Conservation (phyloP, 257 asterid species). For the Hygrophila difformis region DNA sequence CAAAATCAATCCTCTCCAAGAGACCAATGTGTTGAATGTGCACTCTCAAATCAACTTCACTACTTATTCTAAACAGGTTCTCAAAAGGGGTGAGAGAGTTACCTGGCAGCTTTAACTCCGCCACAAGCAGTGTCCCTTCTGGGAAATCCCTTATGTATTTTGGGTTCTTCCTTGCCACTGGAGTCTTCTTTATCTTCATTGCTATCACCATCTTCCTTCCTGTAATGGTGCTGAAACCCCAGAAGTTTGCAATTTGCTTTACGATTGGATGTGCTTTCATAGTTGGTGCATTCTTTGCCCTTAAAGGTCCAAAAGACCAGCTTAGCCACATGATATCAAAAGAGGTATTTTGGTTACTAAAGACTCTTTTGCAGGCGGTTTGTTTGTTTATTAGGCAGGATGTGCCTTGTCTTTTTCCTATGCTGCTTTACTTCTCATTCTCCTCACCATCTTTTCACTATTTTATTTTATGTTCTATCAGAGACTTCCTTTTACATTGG, state of each 20-base stretch:
- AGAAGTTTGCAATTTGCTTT: slow-evolving; percentile 86
- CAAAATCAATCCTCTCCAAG: not conserved
- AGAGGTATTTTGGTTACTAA: slow-evolving; percentile 41
- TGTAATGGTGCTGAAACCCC: slow-evolving; percentile 85
- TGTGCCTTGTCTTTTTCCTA: not conserved
- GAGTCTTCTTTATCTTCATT: slow-evolving; percentile 68
- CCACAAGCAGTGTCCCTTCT: slow-evolving; percentile 63
- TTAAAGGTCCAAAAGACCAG: slow-evolving; percentile 76
- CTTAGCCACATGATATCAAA: slow-evolving; percentile 71
- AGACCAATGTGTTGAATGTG: not conserved
- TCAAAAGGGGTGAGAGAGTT: slow-evolving; percentile 64
- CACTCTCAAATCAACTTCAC: not conserved
- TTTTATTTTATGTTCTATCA: slow-evolving; percentile 19
- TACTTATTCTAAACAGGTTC: slow-evolving; percentile 31
- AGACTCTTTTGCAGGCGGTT: no score
- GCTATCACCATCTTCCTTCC: slow-evolving; percentile 85
- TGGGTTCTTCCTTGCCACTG: slow-evolving; percentile 61
- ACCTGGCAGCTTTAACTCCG: slow-evolving; percentile 70
- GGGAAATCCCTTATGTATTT: slow-evolving; percentile 73
- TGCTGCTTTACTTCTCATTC: not conserved
- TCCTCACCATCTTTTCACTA: not conserved
- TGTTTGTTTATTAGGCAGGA: no score
- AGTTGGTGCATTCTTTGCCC: slow-evolving; percentile 78
- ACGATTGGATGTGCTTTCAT: slow-evolving; percentile 78
- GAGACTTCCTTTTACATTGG: slow-evolving; percentile 74